Evolutionary conservation across 148 eudicot genomes (phyloP).

Genomic region (Nepenthes mirabilis): DNA sequence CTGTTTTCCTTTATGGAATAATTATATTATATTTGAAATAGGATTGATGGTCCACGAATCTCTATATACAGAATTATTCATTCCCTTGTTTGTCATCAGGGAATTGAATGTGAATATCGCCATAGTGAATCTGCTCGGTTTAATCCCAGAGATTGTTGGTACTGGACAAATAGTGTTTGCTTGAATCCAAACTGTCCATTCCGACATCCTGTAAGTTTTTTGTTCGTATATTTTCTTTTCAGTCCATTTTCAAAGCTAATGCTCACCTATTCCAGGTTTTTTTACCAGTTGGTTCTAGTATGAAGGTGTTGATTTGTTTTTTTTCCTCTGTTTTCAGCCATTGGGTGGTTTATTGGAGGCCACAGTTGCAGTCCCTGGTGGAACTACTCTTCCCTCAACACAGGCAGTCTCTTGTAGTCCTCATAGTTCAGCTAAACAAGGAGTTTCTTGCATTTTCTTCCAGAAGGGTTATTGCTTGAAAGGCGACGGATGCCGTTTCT

Average conservation of each 20-base stretch:
- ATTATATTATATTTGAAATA: too few relatives aligned
- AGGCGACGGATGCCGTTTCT: conserved; percentile 63
- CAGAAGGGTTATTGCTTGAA: conserved; percentile 73
- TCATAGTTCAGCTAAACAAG: conserved; percentile 39
- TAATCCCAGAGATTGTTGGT: conserved; percentile 85
- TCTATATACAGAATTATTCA: too few relatives aligned
- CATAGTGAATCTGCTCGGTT: conserved; percentile 82
- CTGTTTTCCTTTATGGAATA: too few relatives aligned
- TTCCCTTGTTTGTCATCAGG: conserved; percentile 22
- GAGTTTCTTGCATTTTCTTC: conserved; percentile 67
- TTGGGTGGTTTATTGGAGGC: conserved; percentile 53
- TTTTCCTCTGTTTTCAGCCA: conserved; percentile 38
- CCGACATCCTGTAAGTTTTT: conserved; percentile 76
- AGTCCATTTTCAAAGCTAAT: background rate
- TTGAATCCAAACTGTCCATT: conserved; percentile 72
- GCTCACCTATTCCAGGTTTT: background rate
- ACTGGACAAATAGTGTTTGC: conserved; percentile 76
- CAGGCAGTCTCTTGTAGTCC: conserved; percentile 23
- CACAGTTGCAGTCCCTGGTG: conserved; percentile 34
- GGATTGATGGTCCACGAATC: too few relatives aligned
- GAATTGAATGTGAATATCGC: conserved; percentile 88
- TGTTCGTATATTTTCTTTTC: background rate
- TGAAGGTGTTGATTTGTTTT: too few relatives aligned
- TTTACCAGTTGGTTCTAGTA: background rate
- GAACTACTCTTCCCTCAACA: conserved; percentile 17